Evolutionary conservation across 768 basidiomycete genomes (phyloP).

Genomic region (Exidia glandulosa): DNA sequence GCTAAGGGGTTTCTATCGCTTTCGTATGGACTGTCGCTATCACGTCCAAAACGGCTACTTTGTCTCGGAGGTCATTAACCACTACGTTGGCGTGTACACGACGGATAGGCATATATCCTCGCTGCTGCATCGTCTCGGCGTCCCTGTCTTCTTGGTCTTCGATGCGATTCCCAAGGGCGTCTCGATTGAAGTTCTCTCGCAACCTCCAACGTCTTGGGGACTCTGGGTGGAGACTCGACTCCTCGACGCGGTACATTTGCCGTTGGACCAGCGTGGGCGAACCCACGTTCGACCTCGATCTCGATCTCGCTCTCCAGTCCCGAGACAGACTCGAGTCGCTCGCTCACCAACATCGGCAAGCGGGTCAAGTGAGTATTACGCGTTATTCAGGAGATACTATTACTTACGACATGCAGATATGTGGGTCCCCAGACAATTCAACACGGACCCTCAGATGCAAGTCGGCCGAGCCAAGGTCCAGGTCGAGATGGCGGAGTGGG

Average conservation of each 20-base stretch:
- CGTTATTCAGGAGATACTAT: no score
- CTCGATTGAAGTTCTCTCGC: neutral
- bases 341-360: no score
- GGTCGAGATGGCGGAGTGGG: neutral
- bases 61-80: neutral
- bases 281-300: no score
- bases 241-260: no score
- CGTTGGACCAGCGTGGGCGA: no score
- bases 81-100: neutral
- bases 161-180: neutral
- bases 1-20: neutral
- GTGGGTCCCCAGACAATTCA: neutral
- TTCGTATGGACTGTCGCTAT: neutral
- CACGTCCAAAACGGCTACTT: neutral
- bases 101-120: neutral
- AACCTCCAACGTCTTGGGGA: neutral
- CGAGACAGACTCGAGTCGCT: no score
- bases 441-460: neutral
- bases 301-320: no score
- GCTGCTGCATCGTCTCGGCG: neutral
- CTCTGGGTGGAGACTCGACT: no score
- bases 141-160: neutral
- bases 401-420: no score
- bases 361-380: no score
- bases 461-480: neutral